Evolutionary conservation across 305 asterid genomes (phyloP).

Genomic region (Fraxinus sp.): DNA sequence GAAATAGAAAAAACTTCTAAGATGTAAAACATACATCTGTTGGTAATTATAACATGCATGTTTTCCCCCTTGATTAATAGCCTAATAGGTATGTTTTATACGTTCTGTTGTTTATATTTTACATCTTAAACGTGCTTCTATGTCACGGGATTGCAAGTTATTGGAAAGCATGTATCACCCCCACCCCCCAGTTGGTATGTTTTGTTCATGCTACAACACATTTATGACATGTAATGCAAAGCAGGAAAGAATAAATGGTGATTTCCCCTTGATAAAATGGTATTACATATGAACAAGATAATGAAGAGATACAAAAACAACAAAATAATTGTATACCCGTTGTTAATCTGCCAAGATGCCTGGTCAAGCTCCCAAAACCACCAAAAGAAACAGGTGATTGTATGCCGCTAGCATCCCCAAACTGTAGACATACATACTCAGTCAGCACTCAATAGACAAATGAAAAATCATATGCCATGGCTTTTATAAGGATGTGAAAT

Average conservation of each 20-base stretch:
- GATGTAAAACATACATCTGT: background rate
- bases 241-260: background rate
- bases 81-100: background rate
- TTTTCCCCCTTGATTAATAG: background rate
- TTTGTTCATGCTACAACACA: background rate
- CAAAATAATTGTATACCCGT: slow-evolving; percentile 43
- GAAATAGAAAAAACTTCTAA: background rate
- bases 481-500: slow-evolving; percentile 19
- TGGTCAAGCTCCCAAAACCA: slow-evolving; percentile 95
- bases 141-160: background rate
- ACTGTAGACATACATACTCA: slow-evolving; percentile 48
- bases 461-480: slow-evolving; percentile 25
- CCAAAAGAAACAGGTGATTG: slow-evolving; percentile 98
- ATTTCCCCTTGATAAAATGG: background rate
- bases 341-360: slow-evolving; percentile 87
- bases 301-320: background rate
- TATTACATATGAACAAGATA: background rate
- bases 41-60: background rate
- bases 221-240: background rate
- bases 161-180: background rate
- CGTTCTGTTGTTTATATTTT: background rate
- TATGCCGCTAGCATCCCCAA: slow-evolving; percentile 97
- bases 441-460: slow-evolving; percentile 24
- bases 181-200: background rate
- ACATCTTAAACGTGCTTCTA: background rate